Percentiles rank a stretch among this genome's conserved stretches.
Evolutionary conservation across 164 flowering plant genomes (phyloP).

Genomic region (Macadamia tetraphylla): DNA sequence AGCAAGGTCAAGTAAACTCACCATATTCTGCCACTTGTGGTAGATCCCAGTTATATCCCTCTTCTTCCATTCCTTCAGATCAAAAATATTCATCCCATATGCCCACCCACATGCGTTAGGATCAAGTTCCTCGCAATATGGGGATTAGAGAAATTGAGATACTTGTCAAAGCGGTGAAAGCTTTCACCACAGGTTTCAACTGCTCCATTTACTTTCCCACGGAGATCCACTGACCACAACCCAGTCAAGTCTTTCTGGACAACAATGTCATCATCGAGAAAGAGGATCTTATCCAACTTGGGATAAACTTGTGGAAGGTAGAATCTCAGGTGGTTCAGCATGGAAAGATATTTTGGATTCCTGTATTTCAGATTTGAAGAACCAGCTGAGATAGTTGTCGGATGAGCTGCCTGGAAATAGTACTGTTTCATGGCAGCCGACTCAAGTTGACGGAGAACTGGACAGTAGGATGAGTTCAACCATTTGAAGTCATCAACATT

Average conservation of each 20-base stretch:
- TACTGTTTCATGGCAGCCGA: constrained; percentile 96
- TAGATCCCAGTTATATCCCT: constrained; percentile 97
- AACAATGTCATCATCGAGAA: constrained; percentile 98
- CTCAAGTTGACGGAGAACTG: constrained; percentile 85
- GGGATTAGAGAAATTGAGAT: constrained; percentile 91
- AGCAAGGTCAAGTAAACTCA: constrained; percentile 23
- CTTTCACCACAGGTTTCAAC: constrained; percentile 99
- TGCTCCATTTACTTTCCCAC: constrained; percentile 96
- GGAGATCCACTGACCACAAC: constrained; percentile 85
- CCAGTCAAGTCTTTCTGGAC: constrained; percentile 93
- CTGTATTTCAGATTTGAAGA: constrained; percentile 93
- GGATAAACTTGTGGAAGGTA: constrained; percentile 98
- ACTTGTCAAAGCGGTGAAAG: constrained; percentile 96
- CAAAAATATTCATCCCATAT: constrained; percentile 96
- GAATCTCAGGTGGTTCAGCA: constrained; percentile 95
- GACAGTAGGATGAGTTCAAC: constrained; percentile 96
- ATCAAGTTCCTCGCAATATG: constrained; percentile 79
- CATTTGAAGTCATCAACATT: constrained; percentile 98
- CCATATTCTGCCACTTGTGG: constrained; percentile 99
- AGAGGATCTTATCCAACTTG: constrained; percentile 85
- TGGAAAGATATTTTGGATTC: constrained; percentile 96
- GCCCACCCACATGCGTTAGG: constrained; percentile 99
- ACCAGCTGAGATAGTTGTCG: constrained; percentile 76
- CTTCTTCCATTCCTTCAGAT: constrained; percentile 90
- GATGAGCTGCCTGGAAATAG: constrained; percentile 91